Base-by-base conservation (phyloP, 1,284 basidiomycete genomes). In the Heterobasidion occidentale region DNA sequence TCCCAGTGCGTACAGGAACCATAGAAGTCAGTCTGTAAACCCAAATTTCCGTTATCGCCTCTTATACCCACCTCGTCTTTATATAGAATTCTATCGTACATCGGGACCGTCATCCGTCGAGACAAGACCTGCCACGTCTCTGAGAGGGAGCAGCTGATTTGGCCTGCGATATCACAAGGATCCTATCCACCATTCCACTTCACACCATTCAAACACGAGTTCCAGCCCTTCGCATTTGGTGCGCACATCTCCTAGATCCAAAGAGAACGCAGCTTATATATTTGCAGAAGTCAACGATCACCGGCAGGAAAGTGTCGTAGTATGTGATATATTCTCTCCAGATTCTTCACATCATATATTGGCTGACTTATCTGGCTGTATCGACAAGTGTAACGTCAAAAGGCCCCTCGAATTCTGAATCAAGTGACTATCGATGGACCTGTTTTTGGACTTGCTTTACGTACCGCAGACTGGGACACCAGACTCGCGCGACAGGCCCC, bases 401-500 rank as follows among this genome's bases (percentile, higher is more conserved):
- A 34, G 44, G 5, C 51, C 55, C 52, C 48, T 33, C 20, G 2
- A 56, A 54, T 42, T 17, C 34, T 38, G 27, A 11, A 54, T 54
- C 52, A 53, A 44, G 20, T 48, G 45, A 51, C 46, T 51, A 44
- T 45, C 35, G 38, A 59, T 63, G 56, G 47, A 59, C 48, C 56
- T 55, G 27, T 62, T 48, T 51, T 36, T 45, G 9, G 59, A 65
- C 52, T 55, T 62, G 17, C 56, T 59, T 14, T 65, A 65, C 52
- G 46, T 57, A 9, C 27, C 36, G 9, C 19, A 35, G 7, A 46
- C 27, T 14, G 36, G 42, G 8, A 9, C 35, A 42, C 15, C 53
- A 8, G 47, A 38, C 19, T 34, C 34, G 12, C 50, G 53, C 33
- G 19, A 57, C 27, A 54, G 35, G 15, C 56, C 54, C 14, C 65